Percentiles rank a stretch among this genome's conserved stretches.
These are phyloP conservation scores for Neoboletus subvelutipes DNA, from an alignment of 768 basidiomycete genomes.

Conservation along the genomic window DNA sequence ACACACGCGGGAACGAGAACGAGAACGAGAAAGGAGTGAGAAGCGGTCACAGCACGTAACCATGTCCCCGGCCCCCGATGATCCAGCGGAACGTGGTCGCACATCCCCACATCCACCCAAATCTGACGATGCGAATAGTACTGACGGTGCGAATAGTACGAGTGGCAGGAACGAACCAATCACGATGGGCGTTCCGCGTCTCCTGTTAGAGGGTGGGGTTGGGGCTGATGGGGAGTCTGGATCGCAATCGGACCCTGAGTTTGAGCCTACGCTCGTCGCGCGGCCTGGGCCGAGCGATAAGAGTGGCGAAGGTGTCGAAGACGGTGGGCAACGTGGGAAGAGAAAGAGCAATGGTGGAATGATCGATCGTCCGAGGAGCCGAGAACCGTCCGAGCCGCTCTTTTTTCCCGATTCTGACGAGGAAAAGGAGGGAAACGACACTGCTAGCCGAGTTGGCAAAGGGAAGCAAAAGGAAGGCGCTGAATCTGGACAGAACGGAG, in stretches of 20 bases:
- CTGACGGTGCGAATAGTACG: not conserved
- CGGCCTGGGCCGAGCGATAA: conserved; percentile 7
- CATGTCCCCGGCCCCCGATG: not conserved
- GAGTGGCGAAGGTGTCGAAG: not conserved
- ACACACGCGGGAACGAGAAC: not conserved
- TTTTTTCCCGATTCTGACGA: conserved; percentile 29
- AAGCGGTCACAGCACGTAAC: not conserved
- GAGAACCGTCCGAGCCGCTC: conserved; percentile 23
- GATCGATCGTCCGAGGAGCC: conserved; percentile 9
- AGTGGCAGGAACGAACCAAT: not conserved
- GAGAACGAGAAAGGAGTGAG: not conserved
- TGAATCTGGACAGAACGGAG: not conserved
- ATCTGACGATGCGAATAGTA: not conserved
- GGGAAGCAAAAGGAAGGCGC: not conserved
- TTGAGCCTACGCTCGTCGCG: conserved; percentile 21
- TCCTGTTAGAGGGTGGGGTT: not conserved
- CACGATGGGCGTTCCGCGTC: conserved; percentile 11
- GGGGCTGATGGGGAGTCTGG: not conserved
- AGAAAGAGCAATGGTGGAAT: not conserved
- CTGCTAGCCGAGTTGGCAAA: not conserved
- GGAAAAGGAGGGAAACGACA: not conserved
- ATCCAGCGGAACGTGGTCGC: not conserved
- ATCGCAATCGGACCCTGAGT: conserved; percentile 7
- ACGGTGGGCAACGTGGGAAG: not conserved
- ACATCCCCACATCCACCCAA: not conserved